Evolutionary conservation across 345 rosid genomes (phyloP).

Genomic region (Clarkia xantiana): DNA sequence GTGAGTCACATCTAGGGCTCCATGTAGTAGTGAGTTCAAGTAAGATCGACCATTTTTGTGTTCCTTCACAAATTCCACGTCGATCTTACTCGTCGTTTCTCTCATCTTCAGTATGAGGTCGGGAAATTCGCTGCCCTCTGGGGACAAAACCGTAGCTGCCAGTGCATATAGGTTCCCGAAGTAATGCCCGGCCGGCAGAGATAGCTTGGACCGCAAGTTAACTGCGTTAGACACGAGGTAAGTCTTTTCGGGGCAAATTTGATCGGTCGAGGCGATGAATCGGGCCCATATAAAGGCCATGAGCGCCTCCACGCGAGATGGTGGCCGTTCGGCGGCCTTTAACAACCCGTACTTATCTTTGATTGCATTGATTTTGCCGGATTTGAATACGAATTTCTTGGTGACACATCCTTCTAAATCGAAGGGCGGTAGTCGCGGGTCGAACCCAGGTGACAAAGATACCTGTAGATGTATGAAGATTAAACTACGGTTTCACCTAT

Average conservation of each 20-base stretch:
- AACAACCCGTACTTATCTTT: conserved; percentile 8
- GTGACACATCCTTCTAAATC: conserved; percentile 13
- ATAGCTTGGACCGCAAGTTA: conserved; percentile 16
- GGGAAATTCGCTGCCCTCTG: conserved; percentile 2
- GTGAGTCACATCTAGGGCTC: not conserved
- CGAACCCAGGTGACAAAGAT: too few species aligned
- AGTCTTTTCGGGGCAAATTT: not conserved
- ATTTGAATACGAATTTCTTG: conserved; percentile 16
- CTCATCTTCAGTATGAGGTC: conserved; percentile 14
- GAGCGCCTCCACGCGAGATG: conserved; percentile 25
- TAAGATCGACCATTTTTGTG: conserved; percentile 16
- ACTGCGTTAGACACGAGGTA: conserved; percentile 13
- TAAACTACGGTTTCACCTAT: too few species aligned
- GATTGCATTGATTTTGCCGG: conserved; percentile 8
- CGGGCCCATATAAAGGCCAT: conserved; percentile 24
- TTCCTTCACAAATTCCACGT: conserved; percentile 15
- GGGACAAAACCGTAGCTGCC: conserved; percentile 4
- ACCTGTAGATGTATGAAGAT: too few species aligned
- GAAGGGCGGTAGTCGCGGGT: conserved; percentile 3
- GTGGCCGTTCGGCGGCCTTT: conserved; percentile 5
- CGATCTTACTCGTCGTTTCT: conserved; percentile 15
- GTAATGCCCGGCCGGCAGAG: conserved; percentile 6
- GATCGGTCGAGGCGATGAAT: conserved; percentile 3
- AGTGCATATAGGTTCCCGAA: conserved; percentile 11
- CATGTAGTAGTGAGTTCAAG: conserved; percentile 9